Conservation (phyloP, 805 yeast species). For the Cyberlindnera petersonii region DNA sequence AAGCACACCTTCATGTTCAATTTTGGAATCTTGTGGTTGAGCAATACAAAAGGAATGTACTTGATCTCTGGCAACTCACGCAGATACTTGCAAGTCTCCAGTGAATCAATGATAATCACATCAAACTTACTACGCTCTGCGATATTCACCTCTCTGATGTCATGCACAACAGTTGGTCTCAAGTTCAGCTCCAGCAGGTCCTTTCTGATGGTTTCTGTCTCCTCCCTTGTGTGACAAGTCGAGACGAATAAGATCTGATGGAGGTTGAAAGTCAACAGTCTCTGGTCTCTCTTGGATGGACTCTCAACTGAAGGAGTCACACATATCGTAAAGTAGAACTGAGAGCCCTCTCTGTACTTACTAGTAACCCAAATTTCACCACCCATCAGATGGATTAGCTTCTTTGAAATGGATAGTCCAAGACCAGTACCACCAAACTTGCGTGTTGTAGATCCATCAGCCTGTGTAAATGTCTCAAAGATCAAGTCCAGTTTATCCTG, state of each 20-base stretch:
- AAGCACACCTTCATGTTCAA: conserved; percentile 78
- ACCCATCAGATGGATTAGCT: conserved; percentile 85
- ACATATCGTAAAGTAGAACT: conserved; percentile 75
- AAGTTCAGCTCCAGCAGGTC: conserved; percentile 54
- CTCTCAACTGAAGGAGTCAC: conserved; percentile 67
- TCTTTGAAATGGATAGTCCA: conserved; percentile 84
- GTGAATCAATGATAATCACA: conserved; percentile 76
- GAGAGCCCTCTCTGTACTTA: conserved; percentile 74
- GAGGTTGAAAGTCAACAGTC: conserved; percentile 63
- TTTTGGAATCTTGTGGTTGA: conserved; percentile 72
- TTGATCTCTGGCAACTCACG: conserved; percentile 72
- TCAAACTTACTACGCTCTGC: conserved; percentile 57
- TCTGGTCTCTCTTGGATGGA: conserved; percentile 61
- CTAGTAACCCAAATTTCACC: conserved; percentile 92
- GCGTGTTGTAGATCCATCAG: conserved; percentile 90
- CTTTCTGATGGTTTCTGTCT: conserved; percentile 46
- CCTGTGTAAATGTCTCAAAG: conserved; percentile 88
- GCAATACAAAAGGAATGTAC: conserved; percentile 76
- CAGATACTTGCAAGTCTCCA: conserved; percentile 67
- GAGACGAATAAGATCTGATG: conserved; percentile 71
- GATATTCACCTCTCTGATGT: conserved; percentile 54
- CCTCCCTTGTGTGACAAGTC: conserved; percentile 52
- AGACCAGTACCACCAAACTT: conserved; percentile 93
- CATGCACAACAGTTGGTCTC: conserved; percentile 55
- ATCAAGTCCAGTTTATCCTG: conserved; percentile 80